Evolutionary conservation across 148 eudicot species (phyloP), one percentile per base, ranked within the genome.

Genomic region (Linanthus parryae): DNA sequence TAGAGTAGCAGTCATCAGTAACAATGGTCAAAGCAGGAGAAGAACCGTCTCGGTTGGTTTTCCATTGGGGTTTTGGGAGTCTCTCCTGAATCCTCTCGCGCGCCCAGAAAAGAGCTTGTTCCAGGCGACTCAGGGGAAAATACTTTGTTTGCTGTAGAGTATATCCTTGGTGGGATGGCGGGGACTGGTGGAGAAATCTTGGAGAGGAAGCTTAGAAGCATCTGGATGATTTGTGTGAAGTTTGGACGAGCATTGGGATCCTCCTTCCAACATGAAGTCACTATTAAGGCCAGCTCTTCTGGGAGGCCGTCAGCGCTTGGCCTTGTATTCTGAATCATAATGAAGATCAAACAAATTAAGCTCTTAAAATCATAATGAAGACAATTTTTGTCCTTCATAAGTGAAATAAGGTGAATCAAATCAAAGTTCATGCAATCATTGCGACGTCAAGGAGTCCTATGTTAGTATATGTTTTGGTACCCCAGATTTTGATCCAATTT

Each of bases 71-170:
- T 61, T 53, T 70, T 73, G 7, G 90, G 88, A 31, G 90, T 77
- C 43, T 72, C 87, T 28, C 68, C 75, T 0, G 76, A 59, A 52
- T 70, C 78, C 17, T 71, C 89, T 44, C 83, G 62, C 27, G 47
- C 69, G 26, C 75, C 71, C 92, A 91, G 81, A 54, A 83, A 69
- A 1, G 97, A 72, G 64, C 95, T 76, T 31, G 95, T 86, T 16
- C 98, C 95, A 6, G 94, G 98, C 58, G 95, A 91, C 46, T 91
- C 87, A 0, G 95, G 98, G 38, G 95, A 77, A 33, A 81, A 66
- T 27, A 86, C 73, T n/a, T 79, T 56, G 56, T 85, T 90, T 55
- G 74, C 77, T 15, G 92, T 64, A 29, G 95, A 63, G 70, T 74
- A 74, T 30, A 78, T 56, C 51, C 83, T 73, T 43, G 73, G 62